A percentile compares a stretch with the other conserved stretches of the same genome.
Conservation (phyloP, 768 basidiomycete genomes). For the Hericium coralloides region DNA sequence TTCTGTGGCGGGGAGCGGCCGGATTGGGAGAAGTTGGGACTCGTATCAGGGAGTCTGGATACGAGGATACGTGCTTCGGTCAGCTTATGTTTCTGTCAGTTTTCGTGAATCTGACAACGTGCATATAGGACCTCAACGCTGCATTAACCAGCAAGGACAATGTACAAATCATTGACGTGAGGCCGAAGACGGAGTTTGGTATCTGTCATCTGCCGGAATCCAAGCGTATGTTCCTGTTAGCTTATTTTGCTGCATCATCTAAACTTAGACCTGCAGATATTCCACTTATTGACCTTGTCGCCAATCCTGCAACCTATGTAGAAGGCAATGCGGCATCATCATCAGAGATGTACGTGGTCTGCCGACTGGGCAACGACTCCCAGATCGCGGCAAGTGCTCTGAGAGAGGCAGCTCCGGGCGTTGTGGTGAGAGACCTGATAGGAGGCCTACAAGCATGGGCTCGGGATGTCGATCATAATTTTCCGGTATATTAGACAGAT, state of each 20-base stretch:
- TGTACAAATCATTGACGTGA: constrained; percentile 61
- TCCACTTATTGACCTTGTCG: constrained; percentile 56
- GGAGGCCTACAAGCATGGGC: constrained; percentile 84
- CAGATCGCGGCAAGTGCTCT: constrained; percentile 75
- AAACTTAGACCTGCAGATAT: constrained; percentile 41
- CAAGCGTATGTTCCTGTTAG: constrained; percentile 42
- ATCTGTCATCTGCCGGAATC: constrained; percentile 78
- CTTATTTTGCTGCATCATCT: constrained; percentile 3
- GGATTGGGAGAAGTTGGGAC: constrained; percentile 54
- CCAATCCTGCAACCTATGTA: constrained; percentile 45
- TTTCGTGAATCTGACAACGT: not conserved
- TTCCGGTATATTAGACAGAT: constrained; percentile 66
- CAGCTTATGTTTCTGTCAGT: constrained; percentile 9
- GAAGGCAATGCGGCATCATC: constrained; percentile 7
- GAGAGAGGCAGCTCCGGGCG: constrained; percentile 23
- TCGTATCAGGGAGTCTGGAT: constrained; percentile 18
- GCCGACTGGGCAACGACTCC: constrained; percentile 89
- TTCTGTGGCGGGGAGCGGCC: constrained; percentile 75
- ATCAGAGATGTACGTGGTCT: constrained; percentile 48
- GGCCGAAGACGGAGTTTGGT: constrained; percentile 70
- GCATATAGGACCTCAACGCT: constrained; percentile 30
- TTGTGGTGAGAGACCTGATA: constrained; percentile 54
- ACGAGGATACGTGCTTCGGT: constrained; percentile 24
- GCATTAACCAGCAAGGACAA: constrained; percentile 30
- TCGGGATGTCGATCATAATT: constrained; percentile 56